Evolutionary conservation across 2,329 filamentous ascomycete genomes (phyloP).

Genomic region (Onygenales sp.): DNA sequence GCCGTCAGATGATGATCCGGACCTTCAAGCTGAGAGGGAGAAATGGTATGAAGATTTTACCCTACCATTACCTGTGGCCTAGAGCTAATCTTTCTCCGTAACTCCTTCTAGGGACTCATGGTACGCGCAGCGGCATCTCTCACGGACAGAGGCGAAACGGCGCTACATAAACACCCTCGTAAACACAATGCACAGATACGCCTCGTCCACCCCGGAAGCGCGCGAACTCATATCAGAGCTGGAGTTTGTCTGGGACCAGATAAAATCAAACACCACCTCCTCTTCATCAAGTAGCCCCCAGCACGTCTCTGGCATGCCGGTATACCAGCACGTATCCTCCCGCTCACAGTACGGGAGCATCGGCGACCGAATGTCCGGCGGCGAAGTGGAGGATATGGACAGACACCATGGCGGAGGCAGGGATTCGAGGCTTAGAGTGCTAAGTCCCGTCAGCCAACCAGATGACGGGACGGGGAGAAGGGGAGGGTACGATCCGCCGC

Average conservation of each 20-base stretch:
- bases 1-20: slow-evolving; percentile 47
- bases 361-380: slow-evolving; percentile 24
- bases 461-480: slow-evolving; percentile 47
- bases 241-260: slow-evolving; percentile 99
- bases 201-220: slow-evolving; percentile 69
- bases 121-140: slow-evolving; percentile 76
- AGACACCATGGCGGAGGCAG: slow-evolving; percentile 32
- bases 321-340: slow-evolving; percentile 16
- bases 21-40: slow-evolving; percentile 46
- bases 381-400: slow-evolving; percentile 27
- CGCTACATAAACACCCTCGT: slow-evolving; percentile 90
- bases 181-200: slow-evolving; percentile 93
- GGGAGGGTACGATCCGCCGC: slow-evolving; percentile 23
- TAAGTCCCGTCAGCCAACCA: slow-evolving; percentile 79
- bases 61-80: background rate
- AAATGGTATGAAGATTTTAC: slow-evolving; percentile 49
- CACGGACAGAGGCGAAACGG: slow-evolving; percentile 85
- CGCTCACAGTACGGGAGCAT: slow-evolving; percentile 27
- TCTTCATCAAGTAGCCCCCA: slow-evolving; percentile 42
- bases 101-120: slow-evolving; percentile 64
- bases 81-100: background rate
- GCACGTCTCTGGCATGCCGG: slow-evolving; percentile 21
- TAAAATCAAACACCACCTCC: slow-evolving; percentile 69
- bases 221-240: slow-evolving; percentile 82
- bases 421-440: slow-evolving; percentile 55